Conservation (phyloP, 352 stramenopile species). For the Phytophthora sp. region DNA sequence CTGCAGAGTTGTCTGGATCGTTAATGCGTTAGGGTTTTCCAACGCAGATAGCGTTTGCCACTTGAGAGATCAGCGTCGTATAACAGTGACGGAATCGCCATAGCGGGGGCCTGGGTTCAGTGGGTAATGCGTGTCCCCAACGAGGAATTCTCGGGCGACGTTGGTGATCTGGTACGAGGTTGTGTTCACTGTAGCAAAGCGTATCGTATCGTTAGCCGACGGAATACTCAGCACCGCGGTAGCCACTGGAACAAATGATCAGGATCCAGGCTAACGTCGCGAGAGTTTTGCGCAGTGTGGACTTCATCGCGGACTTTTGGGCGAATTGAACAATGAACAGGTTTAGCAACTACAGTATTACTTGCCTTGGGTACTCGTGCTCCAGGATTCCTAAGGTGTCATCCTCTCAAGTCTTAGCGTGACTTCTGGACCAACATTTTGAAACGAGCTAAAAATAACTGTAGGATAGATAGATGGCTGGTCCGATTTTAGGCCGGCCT, state of each 20-base stretch:
- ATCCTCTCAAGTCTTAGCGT: background rate
- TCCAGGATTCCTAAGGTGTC: no score
- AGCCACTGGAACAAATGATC: background rate
- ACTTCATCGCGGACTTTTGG: conserved; percentile 9
- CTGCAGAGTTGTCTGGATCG: conserved; percentile 21
- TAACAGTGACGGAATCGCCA: conserved; percentile 32
- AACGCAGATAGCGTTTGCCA: conserved; percentile 15
- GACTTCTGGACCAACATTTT: no score
- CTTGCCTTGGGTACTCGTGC: no score
- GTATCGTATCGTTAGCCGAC: conserved; percentile 9
- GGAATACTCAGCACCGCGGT: conserved; percentile 23
- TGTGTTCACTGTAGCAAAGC: conserved; percentile 15
- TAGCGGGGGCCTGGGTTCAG: conserved; percentile 26
- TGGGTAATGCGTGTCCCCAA: conserved; percentile 32
- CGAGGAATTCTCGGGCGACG: conserved; percentile 26
- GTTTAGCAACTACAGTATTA: conserved; percentile 2
- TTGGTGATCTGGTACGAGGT: conserved; percentile 36
- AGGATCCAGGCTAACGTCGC: conserved; percentile 1
- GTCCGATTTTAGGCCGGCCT: no score
- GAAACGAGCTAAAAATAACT: no score
- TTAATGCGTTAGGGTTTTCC: conserved; percentile 29
- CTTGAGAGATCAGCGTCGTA: conserved; percentile 32
- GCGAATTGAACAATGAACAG: conserved; percentile 16
- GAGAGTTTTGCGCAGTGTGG: background rate
- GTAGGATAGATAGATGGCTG: no score